Evolutionary conservation across 2,329 filamentous ascomycete genomes (phyloP).

Genomic region (Capronia americana): DNA sequence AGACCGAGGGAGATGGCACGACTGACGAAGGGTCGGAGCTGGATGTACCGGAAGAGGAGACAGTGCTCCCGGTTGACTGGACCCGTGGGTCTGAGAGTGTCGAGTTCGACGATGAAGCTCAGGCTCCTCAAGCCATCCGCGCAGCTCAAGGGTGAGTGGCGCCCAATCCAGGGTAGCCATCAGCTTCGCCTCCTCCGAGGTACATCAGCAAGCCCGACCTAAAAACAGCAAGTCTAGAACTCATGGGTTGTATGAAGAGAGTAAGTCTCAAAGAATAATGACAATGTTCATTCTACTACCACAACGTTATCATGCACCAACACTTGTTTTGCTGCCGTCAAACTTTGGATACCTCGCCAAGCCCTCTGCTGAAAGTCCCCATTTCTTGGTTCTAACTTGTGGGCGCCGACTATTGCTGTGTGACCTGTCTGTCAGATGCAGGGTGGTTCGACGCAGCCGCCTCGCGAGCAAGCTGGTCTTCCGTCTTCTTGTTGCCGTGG

Average conservation of each 20-base stretch:
- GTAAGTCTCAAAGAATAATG: background rate
- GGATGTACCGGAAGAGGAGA: constrained; percentile 15
- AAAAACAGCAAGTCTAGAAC: background rate
- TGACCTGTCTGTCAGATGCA: constrained; percentile 23
- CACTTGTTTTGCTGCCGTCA: background rate
- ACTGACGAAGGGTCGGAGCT: constrained; percentile 6
- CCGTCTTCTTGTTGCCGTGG: constrained; percentile 40
- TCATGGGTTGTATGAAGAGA: background rate
- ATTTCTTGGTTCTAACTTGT: background rate
- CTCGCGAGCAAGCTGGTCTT: constrained; percentile 35
- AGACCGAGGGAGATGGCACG: constrained; percentile 8
- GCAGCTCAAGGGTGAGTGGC: constrained; percentile 18
- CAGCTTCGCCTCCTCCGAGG: background rate
- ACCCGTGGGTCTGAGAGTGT: constrained; percentile 13
- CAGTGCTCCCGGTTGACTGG: constrained; percentile 28
- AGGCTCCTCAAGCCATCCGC: constrained; percentile 2
- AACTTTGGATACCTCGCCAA: background rate
- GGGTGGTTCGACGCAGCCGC: constrained; percentile 26
- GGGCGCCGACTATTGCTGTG: constrained; percentile 24
- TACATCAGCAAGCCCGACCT: background rate
- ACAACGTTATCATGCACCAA: constrained; percentile 11
- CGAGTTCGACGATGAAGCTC: constrained; percentile 22
- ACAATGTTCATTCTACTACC: constrained; percentile 12
- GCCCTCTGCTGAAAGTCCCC: background rate
- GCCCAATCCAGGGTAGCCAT: background rate